These are phyloP conservation scores for Isoetes taiwanensis DNA, from an alignment of 75 land plant species.

Conservation along the genomic window DNA sequence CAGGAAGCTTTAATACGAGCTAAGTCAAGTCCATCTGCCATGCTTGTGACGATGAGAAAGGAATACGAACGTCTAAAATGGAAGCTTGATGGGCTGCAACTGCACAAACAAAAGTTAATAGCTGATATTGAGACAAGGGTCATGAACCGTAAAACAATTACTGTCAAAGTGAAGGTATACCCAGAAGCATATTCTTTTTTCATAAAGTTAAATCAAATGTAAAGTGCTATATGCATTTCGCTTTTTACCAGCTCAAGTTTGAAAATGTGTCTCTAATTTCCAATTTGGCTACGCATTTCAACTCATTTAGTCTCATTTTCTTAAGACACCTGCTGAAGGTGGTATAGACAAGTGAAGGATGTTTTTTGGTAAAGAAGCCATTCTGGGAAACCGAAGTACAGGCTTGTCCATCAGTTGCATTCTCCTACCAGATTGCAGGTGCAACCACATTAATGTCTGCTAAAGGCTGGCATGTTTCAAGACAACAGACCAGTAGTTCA, in stretches of 20 bases:
- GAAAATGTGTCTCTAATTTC: too few species aligned
- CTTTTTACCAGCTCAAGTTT: too few species aligned
- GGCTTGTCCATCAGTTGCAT: too few species aligned
- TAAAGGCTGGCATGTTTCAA: too few species aligned
- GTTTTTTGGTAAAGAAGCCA: too few species aligned
- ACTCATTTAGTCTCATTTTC: neutral
- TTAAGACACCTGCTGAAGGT: neutral
- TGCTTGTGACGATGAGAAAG: conserved; percentile 16
- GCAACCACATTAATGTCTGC: too few species aligned
- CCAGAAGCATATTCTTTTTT: neutral
- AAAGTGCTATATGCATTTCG: too few species aligned
- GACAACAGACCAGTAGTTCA: too few species aligned
- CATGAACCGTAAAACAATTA: conserved; percentile 18
- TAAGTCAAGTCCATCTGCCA: too few species aligned
- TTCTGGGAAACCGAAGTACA: too few species aligned
- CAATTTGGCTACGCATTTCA: neutral
- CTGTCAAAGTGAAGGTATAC: conserved; percentile 16
- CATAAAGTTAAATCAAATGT: too few species aligned
- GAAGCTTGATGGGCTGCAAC: conserved; percentile 13
- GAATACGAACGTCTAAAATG: conserved; percentile 22
- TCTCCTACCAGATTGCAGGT: too few species aligned
- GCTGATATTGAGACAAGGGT: conserved; percentile 16
- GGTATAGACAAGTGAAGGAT: neutral
- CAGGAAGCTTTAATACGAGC: neutral
- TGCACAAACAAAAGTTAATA: conserved; percentile 10